Conservation (phyloP, 2,329 filamentous ascomycete species). For the Cladosporium oxysporum region DNA sequence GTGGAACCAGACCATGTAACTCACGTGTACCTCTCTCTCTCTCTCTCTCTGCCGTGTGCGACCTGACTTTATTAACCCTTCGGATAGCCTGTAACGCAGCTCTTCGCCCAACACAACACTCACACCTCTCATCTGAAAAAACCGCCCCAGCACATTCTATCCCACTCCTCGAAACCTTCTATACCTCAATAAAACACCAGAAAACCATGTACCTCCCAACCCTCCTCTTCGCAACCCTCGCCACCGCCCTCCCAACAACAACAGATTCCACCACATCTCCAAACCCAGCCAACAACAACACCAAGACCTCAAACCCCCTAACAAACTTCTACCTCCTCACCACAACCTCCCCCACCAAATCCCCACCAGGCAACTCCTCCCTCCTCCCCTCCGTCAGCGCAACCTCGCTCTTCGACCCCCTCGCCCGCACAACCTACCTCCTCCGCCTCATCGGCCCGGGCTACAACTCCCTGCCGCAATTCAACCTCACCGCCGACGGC, state of each 20-base stretch:
- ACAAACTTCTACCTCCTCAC: slow-evolving; percentile 45
- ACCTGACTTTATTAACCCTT: neutral
- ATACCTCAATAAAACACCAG: neutral
- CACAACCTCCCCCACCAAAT: slow-evolving; percentile 34
- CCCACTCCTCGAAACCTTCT: too few relatives aligned
- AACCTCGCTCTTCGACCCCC: slow-evolving; percentile 43
- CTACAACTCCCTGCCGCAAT: slow-evolving; percentile 42
- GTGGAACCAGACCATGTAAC: neutral
- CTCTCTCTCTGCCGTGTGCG: neutral
- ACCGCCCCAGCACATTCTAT: too few relatives aligned
- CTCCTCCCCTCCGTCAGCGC: slow-evolving; percentile 40
- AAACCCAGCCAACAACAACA: neutral
- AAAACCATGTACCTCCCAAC: slow-evolving; percentile 3
- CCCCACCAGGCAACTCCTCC: slow-evolving; percentile 32
- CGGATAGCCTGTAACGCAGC: neutral
- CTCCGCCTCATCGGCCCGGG: slow-evolving; percentile 42
- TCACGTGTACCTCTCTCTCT: neutral
- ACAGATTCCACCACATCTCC: neutral
- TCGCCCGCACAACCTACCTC: slow-evolving; percentile 36
- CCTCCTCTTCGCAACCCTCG: slow-evolving; percentile 7
- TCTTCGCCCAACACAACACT: neutral
- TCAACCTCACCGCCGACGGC: slow-evolving; percentile 39
- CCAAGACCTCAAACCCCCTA: neutral
- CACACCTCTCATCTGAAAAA: neutral
- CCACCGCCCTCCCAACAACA: slow-evolving; percentile 20